These are phyloP conservation scores for Pistacia atlantica DNA, from an alignment of 345 rosid species.

Conservation along the genomic window DNA sequence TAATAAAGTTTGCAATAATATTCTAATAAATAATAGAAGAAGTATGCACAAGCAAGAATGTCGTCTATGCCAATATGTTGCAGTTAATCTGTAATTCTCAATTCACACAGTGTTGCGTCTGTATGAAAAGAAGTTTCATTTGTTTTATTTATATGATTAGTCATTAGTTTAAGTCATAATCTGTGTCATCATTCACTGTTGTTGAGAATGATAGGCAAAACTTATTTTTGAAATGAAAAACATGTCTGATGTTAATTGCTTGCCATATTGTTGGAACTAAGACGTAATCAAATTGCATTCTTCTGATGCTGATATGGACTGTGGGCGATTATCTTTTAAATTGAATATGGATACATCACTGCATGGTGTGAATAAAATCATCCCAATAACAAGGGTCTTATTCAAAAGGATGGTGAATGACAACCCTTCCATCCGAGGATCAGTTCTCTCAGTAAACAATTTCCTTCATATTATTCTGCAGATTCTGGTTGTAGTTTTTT, in stretches of 20 bases:
- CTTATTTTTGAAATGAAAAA: background rate
- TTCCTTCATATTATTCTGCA: too few relatives aligned
- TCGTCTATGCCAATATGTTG: background rate
- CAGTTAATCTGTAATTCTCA: constrained; percentile 7
- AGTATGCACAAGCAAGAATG: background rate
- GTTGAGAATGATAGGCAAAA: constrained; percentile 5
- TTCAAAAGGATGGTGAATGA: too few relatives aligned
- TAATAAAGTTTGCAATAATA: background rate
- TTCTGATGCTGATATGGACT: background rate
- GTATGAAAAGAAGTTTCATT: background rate
- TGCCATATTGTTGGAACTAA: background rate
- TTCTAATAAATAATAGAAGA: background rate
- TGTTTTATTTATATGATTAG: background rate
- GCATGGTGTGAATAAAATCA: background rate
- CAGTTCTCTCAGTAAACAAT: too few relatives aligned
- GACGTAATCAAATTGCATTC: background rate
- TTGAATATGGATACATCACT: too few relatives aligned
- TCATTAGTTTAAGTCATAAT: background rate
- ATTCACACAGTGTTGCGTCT: background rate
- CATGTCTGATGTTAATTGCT: background rate
- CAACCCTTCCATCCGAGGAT: too few relatives aligned
- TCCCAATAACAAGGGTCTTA: too few relatives aligned
- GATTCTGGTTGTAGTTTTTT: background rate
- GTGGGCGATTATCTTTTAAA: background rate
- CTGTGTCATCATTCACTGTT: background rate